Base-by-base conservation (phyloP, 2,329 filamentous ascomycete genomes). In the Paracorniculantispora psalliotae region DNA sequence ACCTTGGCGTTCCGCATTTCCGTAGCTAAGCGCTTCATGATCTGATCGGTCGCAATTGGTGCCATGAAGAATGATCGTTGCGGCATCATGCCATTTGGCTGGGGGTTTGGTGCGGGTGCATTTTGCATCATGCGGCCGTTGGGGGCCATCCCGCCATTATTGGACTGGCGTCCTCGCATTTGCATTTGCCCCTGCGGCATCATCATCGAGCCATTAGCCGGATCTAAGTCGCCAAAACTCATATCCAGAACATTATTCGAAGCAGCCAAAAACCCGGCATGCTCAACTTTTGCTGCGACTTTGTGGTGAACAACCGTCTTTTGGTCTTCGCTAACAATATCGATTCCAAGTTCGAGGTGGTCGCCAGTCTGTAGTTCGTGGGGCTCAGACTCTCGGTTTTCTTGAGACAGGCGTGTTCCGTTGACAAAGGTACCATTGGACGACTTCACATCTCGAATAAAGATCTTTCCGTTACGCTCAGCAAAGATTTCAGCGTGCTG, bases 361-460 rank as follows among this genome's bases (percentile, higher is more conserved):
- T 99, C 94, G 64, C 91, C 88, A 61, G 93, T 92, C 68, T 92
- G 88, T 35, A 99, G 78, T 70, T 97, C 93, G 70, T 97, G 91
- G 0, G 94, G 92, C 62, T 97, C 94, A 0, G 93, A 97, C 73
- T 99, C 94, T 66, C 92, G 86, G 68, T 97, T 99, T 72, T 99
- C 94, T 57, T 87, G 90, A 2, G 94, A 97, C 61, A 99, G 74
- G 30, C 94, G 87, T 57, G 89, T 85, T 21, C 92, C 92, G 68
- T 99, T 99, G 66, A 99, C 93, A 73, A 99, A 99, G 1, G 94
- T 99, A 60, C 94, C 94, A 71, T 99, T 99, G 43, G 94, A 99
- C 0, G 94, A 97, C 75, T 97, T 99, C 67, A 99, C 90, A 75
- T 99, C 94, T 60, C 92, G 86, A 66, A 99, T 97, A 83, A 88